These are phyloP conservation scores for Colletotrichum sp. DNA, from an alignment of 2,329 filamentous ascomycete genomes.

Conservation along the genomic window DNA sequence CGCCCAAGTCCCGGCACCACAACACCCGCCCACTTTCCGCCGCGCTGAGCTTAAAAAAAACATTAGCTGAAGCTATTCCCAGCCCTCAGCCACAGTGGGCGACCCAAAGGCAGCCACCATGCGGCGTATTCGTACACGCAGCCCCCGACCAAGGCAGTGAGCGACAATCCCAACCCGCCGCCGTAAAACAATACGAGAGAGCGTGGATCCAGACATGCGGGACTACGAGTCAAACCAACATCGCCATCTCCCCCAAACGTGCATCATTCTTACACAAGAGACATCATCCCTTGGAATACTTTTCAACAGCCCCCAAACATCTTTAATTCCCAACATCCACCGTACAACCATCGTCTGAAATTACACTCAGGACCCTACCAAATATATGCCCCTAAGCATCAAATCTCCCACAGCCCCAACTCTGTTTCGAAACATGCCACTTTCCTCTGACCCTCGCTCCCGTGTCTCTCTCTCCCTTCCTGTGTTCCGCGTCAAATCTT, in stretches of 20 bases:
- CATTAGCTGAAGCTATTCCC: slow-evolving; percentile 14
- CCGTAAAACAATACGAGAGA: background rate
- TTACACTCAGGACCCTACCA: background rate
- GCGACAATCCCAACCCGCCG: background rate
- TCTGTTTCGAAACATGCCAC: slow-evolving; percentile 12
- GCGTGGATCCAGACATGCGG: background rate
- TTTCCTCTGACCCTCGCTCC: background rate
- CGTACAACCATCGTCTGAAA: background rate
- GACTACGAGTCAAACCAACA: background rate
- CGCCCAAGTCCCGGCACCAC: background rate
- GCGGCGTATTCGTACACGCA: background rate
- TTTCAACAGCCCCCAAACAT: background rate
- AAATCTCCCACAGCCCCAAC: background rate
- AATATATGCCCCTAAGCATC: background rate
- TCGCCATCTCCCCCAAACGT: background rate
- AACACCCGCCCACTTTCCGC: slow-evolving; percentile 2
- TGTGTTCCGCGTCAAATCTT: background rate
- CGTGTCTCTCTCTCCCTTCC: background rate
- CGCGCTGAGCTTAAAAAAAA: background rate
- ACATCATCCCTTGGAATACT: background rate
- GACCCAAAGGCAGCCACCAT: background rate
- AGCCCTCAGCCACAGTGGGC: background rate
- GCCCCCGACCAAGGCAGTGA: background rate
- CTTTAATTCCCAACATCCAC: background rate
- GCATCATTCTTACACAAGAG: background rate